Base-by-base conservation (phyloP, 768 basidiomycete species). In the Boletus rubroflammeus region DNA sequence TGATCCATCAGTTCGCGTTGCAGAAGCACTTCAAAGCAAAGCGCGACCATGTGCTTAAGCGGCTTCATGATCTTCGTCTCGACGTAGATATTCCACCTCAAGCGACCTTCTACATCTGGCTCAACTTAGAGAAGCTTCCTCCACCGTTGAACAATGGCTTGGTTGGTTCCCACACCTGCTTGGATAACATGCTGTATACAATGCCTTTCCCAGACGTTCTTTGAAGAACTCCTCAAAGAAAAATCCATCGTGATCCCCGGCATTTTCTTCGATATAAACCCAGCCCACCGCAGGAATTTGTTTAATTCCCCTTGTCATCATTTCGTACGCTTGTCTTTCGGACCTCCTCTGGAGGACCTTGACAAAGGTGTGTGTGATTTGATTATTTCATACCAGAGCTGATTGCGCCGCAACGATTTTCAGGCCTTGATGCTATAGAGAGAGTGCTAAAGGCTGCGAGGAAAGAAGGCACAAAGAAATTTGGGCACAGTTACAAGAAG, bases 41-140 rank as follows among this genome's bases (percentile, higher is more conserved):
- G 75, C 84, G 95, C 28, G 93, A 98, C 69, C 87, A 95, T 56
- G 87, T 96, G 36, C 82, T 98, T 21, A 72, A 78, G 48, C 82
- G 95, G n/a, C 81, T 98, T 56, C 81, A 84, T 54, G 77, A 81
- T 36, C 80, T 98, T 52, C 86, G 84, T 41, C 78, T 97, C 23
- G 83, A 88, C 47, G 90, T 97, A 42, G 76, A 81, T 43, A 72
- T 90, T 51, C 86, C 88, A 39, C 93, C 91, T 6, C 75, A 75
- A 19, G 84, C 85, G 51, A 97, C 95, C 3, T 98, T 97, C 74
- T 97, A 98, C 72, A 84, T 97, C 67, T 97, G 95, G 93, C 81
- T 95, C 55, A 90, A 90, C 73, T 77, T 96, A 21, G 86, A 86
- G 67, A 78, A 77, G 51, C 79, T 97, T 44, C 88, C 91, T 9